Evolutionary conservation across 768 basidiomycete genomes (phyloP).

Genomic region (Trametes cubensis): DNA sequence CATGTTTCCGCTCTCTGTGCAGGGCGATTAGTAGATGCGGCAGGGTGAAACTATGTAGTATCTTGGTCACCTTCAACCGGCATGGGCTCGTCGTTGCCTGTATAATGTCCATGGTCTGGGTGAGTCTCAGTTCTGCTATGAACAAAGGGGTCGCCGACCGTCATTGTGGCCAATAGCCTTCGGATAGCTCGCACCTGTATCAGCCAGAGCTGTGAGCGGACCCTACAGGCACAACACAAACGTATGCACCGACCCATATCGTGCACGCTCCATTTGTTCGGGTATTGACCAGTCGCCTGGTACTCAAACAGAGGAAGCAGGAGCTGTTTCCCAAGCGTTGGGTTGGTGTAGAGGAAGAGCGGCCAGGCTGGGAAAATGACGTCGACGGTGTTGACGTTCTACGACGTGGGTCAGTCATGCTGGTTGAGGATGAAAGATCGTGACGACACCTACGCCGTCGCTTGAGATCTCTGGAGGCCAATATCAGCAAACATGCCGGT

Average conservation of each 20-base stretch:
- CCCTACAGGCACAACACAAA: background rate
- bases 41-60: background rate
- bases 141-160: slow-evolving; percentile 19
- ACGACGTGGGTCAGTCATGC: background rate
- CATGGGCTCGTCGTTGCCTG: slow-evolving; percentile 39
- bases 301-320: slow-evolving; percentile 65
- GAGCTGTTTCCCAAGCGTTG: slow-evolving; percentile 47
- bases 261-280: slow-evolving; percentile 65
- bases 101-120: background rate
- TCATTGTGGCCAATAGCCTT: slow-evolving; percentile 49
- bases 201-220: background rate
- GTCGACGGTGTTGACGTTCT: slow-evolving; percentile 41
- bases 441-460: slow-evolving; percentile 37
- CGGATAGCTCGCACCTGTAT: slow-evolving; percentile 40
- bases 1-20: slow-evolving; percentile 71
- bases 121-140: background rate
- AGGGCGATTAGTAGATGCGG: slow-evolving; percentile 26
- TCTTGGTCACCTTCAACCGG: slow-evolving; percentile 30
- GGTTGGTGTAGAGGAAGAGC: slow-evolving; percentile 37
- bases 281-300: slow-evolving; percentile 67
- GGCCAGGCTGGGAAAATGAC: slow-evolving; percentile 40
- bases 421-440: no score
- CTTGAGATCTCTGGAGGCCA: slow-evolving; percentile 37
- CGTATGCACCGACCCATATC: slow-evolving; percentile 50
- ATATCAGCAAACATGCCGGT: background rate